Evolutionary conservation across 225 moss, liverwort and hornwort genomes (phyloP).

Genomic region (Pleurozium schreberi): DNA sequence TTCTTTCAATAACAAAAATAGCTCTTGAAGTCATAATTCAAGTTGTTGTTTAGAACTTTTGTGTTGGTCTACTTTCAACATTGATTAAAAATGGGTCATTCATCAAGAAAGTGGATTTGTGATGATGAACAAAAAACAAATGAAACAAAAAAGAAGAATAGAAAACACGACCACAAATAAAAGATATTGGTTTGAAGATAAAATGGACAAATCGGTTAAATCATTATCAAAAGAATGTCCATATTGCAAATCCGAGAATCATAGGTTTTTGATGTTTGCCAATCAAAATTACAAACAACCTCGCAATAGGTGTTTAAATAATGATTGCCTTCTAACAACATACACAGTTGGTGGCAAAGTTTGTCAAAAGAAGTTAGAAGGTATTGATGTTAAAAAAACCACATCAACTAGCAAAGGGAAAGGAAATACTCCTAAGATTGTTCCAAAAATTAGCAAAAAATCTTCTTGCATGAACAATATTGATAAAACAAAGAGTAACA

Average conservation of each 20-base stretch:
- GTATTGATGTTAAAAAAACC: background rate
- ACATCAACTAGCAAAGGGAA: background rate
- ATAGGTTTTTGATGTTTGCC: background rate
- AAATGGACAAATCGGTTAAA: background rate
- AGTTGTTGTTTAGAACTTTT: background rate
- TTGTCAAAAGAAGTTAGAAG: background rate
- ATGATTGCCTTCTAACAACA: rapidly evolving
- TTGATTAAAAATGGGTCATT: background rate
- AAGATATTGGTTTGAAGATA: background rate
- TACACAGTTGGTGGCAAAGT: background rate
- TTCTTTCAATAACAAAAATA: background rate
- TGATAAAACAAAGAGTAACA: no score
- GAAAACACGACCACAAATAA: background rate
- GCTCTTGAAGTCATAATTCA: background rate
- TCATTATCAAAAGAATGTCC: background rate
- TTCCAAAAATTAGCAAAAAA: no score
- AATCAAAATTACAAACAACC: background rate
- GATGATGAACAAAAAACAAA: no score
- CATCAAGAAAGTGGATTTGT: background rate
- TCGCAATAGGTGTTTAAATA: background rate
- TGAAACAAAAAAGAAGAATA: background rate
- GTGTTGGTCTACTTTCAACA: background rate
- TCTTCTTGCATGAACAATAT: background rate
- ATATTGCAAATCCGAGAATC: background rate
- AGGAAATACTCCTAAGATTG: background rate